Conservation (phyloP, 257 asterid species). For the Penstemon eatonii region DNA sequence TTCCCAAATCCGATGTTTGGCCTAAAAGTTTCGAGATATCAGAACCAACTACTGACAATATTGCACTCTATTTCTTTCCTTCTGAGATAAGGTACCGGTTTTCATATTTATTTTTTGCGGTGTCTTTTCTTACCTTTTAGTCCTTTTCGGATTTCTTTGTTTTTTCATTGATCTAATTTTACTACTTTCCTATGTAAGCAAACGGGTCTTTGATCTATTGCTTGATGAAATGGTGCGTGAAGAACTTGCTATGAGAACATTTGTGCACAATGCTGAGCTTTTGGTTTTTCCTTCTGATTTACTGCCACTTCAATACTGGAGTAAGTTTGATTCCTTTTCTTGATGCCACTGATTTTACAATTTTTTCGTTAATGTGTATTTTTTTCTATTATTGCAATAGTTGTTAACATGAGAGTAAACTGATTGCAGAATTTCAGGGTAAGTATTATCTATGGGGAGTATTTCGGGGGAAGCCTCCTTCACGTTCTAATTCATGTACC, state of each 20-base stretch:
- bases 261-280: slow-evolving; percentile 66
- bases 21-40: slow-evolving; percentile 59
- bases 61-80: slow-evolving; percentile 82
- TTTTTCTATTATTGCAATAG: too few species aligned
- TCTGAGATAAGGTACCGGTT: slow-evolving; percentile 45
- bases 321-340: too few species aligned
- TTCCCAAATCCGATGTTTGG: slow-evolving; percentile 62
- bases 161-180: not conserved
- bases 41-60: slow-evolving; percentile 51
- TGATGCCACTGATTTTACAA: too few species aligned
- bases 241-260: slow-evolving; percentile 65
- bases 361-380: too few species aligned
- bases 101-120: not conserved
- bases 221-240: slow-evolving; percentile 51
- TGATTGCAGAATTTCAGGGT: slow-evolving; percentile 42
- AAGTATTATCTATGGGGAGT: slow-evolving; percentile 83
- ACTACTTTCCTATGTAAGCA: slow-evolving; percentile 35
- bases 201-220: slow-evolving; percentile 46
- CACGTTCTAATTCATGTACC: not conserved
- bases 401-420: too few species aligned
- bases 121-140: not conserved
- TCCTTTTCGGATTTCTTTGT: not conserved
- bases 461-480: slow-evolving; percentile 43
- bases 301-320: slow-evolving; percentile 63
- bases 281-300: slow-evolving; percentile 71